A percentile compares a stretch with the other conserved stretches of the same genome.
Evolutionary conservation across 2,329 filamentous ascomycete genomes (phyloP).

Genomic region (Ophiostoma pallidulum): DNA sequence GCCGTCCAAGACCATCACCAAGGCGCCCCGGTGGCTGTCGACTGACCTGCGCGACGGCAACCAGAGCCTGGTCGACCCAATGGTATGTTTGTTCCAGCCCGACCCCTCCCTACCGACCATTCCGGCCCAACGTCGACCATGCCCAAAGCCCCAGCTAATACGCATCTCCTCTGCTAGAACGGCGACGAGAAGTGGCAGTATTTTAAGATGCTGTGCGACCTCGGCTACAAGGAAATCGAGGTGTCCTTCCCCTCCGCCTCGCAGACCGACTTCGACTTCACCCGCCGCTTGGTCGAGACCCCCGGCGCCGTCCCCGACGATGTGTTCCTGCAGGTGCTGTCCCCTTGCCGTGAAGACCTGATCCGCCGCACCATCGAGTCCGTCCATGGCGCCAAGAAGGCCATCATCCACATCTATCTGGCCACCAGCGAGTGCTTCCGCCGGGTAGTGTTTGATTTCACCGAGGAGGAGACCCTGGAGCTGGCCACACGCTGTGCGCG

Average conservation of each 20-base stretch:
- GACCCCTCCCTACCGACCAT: no score
- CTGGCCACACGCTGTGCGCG: slow-evolving; percentile 79
- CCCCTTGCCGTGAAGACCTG: slow-evolving; percentile 83
- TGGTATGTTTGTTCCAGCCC: no score
- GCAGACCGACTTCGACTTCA: slow-evolving; percentile 94
- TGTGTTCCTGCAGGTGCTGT: slow-evolving; percentile 84
- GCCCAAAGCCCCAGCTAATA: no score
- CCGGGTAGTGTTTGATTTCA: slow-evolving; percentile 79
- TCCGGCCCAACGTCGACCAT: not conserved
- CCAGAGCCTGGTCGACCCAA: slow-evolving; percentile 85
- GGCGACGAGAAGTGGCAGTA: slow-evolving; percentile 91
- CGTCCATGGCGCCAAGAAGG: slow-evolving; percentile 81
- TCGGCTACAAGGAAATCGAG: slow-evolving; percentile 97
- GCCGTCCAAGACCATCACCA: slow-evolving; percentile 73
- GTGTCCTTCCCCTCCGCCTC: slow-evolving; percentile 92
- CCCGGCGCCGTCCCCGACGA: slow-evolving; percentile 77
- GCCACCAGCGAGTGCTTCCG: slow-evolving; percentile 96
- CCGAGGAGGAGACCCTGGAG: slow-evolving; percentile 69
- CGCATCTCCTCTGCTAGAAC: slow-evolving; percentile 49
- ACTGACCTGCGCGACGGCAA: slow-evolving; percentile 88
- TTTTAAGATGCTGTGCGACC: slow-evolving; percentile 85
- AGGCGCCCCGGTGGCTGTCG: slow-evolving; percentile 82
- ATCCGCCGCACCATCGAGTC: slow-evolving; percentile 85
- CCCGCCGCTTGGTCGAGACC: slow-evolving; percentile 73
- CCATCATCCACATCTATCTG: slow-evolving; percentile 89